Evolutionary conservation across 1,284 basidiomycete genomes (phyloP), one percentile per base, ranked within the genome.

Genomic region (Lignosus rhinocerotis): DNA sequence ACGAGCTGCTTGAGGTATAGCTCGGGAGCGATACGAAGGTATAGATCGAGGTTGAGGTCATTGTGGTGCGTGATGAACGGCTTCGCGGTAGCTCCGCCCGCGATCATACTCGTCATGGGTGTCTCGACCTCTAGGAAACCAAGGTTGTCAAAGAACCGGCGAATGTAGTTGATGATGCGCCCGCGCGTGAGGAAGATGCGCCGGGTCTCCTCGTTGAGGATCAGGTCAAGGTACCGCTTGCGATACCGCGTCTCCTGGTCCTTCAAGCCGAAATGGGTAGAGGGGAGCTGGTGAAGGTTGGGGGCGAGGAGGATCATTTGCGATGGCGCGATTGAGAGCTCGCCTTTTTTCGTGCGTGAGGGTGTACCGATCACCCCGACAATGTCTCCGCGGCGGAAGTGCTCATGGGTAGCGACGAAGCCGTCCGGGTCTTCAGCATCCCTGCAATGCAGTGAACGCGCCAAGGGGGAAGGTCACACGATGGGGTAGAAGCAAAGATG

Each of bases 51-150:
- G 76, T 94, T 85, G 66, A 99, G 89, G 73, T 98, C 96, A 78
- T 99, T 99, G 80, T 99, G 96, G 75, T 98, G 96, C 0, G 96
- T 99, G 73, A 99, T 73, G 79, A 99, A 99, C 2, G 96, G 96
- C 83, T 98, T 99, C 68, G 96, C 96, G 5, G 95, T 98, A 33
- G 96, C 96, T 60, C 96, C 96, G 55, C 96, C 96, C 7, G 97
- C 97, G 65, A 94, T 88, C 82, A 98, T 88, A 74, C 92, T 96
- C 79, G 94, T 99, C 84, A 99, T 98, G 9, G 97, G 96, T 6
- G 96, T 99, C 78, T 99, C 96, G 61, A 99, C 96, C 78, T 99
- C 97, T 75, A 99, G 86, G 84, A 99, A 99, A 43, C 96, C 96
- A 45, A 93, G 86, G 68, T 83, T 80, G 74, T 98, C 96, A 60